Conservation (phyloP, 2,329 filamentous ascomycete species). For the Fusarium sp. region DNA sequence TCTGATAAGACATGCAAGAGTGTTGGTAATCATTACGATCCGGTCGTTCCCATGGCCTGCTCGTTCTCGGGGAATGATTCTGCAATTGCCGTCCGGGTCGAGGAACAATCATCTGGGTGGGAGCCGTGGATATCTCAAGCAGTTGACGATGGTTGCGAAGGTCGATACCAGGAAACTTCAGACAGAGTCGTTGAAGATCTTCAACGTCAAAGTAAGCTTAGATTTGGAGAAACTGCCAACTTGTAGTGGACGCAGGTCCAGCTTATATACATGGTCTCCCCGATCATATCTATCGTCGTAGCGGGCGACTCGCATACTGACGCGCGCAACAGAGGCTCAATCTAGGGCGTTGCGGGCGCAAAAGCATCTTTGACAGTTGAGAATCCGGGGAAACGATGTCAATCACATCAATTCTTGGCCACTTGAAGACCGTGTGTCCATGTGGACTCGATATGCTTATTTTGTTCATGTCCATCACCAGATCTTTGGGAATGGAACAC, state of each 20-base stretch:
- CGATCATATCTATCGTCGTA: slow-evolving; percentile 23
- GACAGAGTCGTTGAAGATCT: not conserved
- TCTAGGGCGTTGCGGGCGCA: slow-evolving; percentile 45
- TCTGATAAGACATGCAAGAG: slow-evolving; percentile 14
- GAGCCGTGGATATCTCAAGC: not conserved
- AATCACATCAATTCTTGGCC: not conserved
- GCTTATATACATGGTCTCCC: slow-evolving; percentile 37
- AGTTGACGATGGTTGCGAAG: not conserved
- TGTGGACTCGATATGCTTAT: not conserved
- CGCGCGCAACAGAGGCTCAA: slow-evolving; percentile 42
- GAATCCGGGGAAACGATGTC: slow-evolving; percentile 23
- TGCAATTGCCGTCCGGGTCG: not conserved
- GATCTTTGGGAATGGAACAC: not conserved
- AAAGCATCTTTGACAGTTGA: slow-evolving; percentile 22
- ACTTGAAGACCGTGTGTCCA: not conserved
- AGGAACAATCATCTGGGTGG: not conserved
- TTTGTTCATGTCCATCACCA: not conserved
- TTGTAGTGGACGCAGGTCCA: slow-evolving; percentile 29
- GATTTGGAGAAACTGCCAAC: not conserved
- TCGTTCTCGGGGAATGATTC: not conserved
- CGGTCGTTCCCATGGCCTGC: not conserved
- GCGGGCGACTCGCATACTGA: slow-evolving; percentile 43
- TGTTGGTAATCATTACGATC: not conserved
- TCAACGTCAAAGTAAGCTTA: slow-evolving; percentile 24
- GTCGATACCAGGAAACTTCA: not conserved